phyloP scores from a whole-genome alignment of 2,329 filamentous ascomycete species.

The Microthyrium microscopicum region DNA sequence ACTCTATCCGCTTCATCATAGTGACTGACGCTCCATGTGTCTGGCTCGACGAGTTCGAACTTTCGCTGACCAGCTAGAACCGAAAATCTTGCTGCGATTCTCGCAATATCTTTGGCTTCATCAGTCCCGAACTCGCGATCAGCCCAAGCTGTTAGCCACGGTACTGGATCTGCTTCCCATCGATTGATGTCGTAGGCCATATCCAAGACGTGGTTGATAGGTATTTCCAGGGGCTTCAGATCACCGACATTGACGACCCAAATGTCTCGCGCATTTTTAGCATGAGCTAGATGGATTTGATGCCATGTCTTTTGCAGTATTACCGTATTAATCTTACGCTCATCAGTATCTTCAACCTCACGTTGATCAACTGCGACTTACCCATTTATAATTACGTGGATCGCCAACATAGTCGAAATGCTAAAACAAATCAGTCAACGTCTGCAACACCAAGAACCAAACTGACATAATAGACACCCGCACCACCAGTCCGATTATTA shows the following conservation, averaged over 20 bases:
- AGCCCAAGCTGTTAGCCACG: constrained; percentile 41
- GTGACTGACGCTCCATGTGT: constrained; percentile 6
- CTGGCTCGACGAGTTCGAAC: constrained; percentile 35
- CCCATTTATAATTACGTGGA: constrained; percentile 37
- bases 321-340: constrained; percentile 48
- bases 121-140: constrained; percentile 38
- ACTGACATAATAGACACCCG: constrained; percentile 44
- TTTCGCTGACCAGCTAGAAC: constrained; percentile 33
- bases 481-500: constrained; percentile 41
- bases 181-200: constrained; percentile 46
- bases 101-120: constrained; percentile 31
- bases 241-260: constrained; percentile 55
- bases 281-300: constrained; percentile 46
- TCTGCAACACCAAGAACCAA: constrained; percentile 8
- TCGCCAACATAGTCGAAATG: constrained; percentile 48
- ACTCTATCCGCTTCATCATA: constrained; percentile 8
- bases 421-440: constrained; percentile 15
- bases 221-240: constrained; percentile 47
- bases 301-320: constrained; percentile 49
- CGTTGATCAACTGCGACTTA: background rate
- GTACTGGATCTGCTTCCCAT: constrained; percentile 27
- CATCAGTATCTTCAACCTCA: constrained; percentile 10
- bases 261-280: constrained; percentile 40
- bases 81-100: constrained; percentile 39
- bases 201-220: constrained; percentile 51